Evolutionary conservation across 78 protist genomes (phyloP).

Genomic region (Guillardia theta): DNA sequence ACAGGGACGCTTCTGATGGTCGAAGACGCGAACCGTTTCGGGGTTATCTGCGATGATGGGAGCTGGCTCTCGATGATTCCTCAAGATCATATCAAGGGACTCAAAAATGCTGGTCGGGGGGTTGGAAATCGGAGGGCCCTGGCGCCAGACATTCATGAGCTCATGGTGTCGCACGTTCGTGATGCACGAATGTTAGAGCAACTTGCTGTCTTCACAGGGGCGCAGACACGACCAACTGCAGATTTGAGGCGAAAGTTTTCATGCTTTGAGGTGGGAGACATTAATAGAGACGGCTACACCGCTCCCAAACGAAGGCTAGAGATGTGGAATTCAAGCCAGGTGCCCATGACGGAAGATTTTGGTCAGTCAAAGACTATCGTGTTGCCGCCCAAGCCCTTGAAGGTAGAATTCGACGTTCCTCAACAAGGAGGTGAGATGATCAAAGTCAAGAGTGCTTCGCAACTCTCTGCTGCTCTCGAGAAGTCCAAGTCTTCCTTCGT

Average conservation of each 20-base stretch:
- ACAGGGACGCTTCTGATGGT: neutral
- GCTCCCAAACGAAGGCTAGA: neutral
- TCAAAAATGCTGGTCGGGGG: neutral
- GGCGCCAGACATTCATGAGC: neutral
- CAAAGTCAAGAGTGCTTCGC: neutral
- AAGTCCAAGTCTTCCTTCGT: neutral
- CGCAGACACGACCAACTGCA: neutral
- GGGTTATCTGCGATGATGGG: neutral
- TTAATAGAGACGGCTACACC: conserved; percentile 26
- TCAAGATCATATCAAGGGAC: neutral
- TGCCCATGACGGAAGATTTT: neutral
- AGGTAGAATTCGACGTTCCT: too few relatives aligned
- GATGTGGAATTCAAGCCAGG: neutral
- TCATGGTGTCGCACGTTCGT: neutral
- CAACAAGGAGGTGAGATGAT: neutral
- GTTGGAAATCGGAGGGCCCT: neutral
- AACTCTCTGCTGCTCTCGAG: neutral
- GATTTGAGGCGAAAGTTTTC: neutral
- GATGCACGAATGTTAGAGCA: neutral
- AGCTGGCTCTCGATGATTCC: neutral
- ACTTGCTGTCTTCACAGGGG: neutral
- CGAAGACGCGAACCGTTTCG: neutral
- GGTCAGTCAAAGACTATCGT: neutral
- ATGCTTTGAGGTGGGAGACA: conserved; percentile 11
- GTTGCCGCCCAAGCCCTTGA: neutral